phyloP scores from a whole-genome alignment of 2,329 filamentous ascomycete genomes.

The Aplosporella prunicola region DNA sequence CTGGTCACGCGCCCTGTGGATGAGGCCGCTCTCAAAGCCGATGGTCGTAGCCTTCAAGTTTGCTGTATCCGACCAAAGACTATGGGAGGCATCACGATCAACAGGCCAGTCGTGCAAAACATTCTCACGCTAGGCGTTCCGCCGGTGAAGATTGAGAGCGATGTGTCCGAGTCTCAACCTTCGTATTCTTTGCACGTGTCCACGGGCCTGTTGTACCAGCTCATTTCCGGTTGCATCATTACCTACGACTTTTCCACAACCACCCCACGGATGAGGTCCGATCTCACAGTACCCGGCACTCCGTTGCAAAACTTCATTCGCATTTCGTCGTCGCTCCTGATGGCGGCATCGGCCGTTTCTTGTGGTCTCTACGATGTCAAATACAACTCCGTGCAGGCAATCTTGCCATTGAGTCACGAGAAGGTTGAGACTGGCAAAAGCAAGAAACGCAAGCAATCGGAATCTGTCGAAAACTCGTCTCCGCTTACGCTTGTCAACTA shows the following conservation, averaged over 20 bases:
- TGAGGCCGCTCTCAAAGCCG: not conserved
- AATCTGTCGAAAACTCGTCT: constrained; percentile 39
- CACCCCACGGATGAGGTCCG: constrained; percentile 49
- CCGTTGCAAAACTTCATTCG: constrained; percentile 54
- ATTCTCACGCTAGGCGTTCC: constrained; percentile 24
- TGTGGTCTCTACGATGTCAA: constrained; percentile 56
- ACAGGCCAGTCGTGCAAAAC: constrained; percentile 23
- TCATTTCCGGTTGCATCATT: constrained; percentile 44
- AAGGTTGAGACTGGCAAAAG: constrained; percentile 21
- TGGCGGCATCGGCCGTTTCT: constrained; percentile 49
- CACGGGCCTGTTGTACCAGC: constrained; percentile 54
- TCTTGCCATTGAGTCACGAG: constrained; percentile 24
- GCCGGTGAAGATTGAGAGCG: constrained; percentile 12
- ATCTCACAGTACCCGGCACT: constrained; percentile 41
- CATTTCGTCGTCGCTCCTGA: constrained; percentile 56
- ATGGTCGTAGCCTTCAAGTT: constrained; percentile 18
- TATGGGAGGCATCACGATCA: constrained; percentile 21
- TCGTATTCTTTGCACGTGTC: constrained; percentile 52
- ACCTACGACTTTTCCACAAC: constrained; percentile 56
- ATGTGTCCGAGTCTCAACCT: constrained; percentile 9
- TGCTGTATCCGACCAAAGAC: constrained; percentile 24
- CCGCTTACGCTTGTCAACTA: constrained; percentile 34
- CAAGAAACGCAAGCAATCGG: constrained; percentile 25
- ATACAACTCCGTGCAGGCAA: constrained; percentile 46
- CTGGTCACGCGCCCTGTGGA: constrained; percentile 19